phyloP scores from a whole-genome alignment of 2,329 filamentous ascomycete genomes.

The Cadophora malorum region DNA sequence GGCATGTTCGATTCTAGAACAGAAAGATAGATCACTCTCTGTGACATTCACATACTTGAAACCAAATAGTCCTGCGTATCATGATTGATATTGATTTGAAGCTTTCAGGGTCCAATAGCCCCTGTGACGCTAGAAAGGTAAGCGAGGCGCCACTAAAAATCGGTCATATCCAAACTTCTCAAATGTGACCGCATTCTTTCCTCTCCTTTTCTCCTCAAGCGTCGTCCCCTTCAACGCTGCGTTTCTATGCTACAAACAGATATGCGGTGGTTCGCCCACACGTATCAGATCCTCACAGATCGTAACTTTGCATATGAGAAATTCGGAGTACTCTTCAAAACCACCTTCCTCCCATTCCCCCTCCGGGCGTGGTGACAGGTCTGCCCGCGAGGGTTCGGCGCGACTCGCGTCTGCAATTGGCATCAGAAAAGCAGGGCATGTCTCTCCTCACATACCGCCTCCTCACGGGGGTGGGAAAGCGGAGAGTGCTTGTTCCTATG shows the following conservation, averaged over 20 bases:
- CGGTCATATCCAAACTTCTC: background rate
- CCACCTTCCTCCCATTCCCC: conserved; percentile 49
- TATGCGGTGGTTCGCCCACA: conserved; percentile 45
- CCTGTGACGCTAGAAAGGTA: background rate
- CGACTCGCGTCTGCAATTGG: conserved; percentile 84
- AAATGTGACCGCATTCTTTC: conserved; percentile 21
- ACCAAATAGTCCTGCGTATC: background rate
- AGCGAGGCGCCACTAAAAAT: conserved; percentile 10
- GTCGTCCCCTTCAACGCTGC: conserved; percentile 89
- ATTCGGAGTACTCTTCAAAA: conserved; percentile 96
- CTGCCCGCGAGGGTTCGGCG: conserved; percentile 89
- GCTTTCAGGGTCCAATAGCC: background rate
- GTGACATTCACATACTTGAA: background rate
- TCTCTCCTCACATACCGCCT: conserved; percentile 43
- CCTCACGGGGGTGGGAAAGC: conserved; percentile 41
- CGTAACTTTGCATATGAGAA: conserved; percentile 80
- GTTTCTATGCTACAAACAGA: conserved; percentile 93
- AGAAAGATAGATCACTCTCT: too few species aligned
- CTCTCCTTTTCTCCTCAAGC: conserved; percentile 59
- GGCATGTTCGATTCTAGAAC: too few species aligned
- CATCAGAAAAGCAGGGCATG: conserved; percentile 86
- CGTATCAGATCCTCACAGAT: conserved; percentile 40
- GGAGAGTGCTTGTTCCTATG: conserved; percentile 66
- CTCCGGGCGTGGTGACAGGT: conserved; percentile 49
- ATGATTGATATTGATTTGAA: background rate